Evolutionary conservation across 139 green algal species (phyloP).

Genomic region (Chlorella vulgaris): DNA sequence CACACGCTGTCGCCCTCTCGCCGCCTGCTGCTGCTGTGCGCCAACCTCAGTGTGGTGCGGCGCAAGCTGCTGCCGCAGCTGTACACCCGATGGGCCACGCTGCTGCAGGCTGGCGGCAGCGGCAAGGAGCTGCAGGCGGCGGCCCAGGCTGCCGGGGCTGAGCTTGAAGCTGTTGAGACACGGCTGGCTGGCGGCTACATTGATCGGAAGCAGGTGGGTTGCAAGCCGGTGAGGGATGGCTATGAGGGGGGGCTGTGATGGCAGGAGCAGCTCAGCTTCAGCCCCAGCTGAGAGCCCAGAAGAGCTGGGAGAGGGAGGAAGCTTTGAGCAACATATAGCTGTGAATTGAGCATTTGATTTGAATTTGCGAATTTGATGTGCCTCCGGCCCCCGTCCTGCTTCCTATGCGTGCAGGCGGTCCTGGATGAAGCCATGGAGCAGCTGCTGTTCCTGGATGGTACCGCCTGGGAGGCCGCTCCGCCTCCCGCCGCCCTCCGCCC

Average conservation of each 20-base stretch:
- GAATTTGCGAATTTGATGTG: too few species aligned
- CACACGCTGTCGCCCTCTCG: not conserved
- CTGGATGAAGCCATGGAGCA: slow-evolving; percentile 33
- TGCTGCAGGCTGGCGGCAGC: slow-evolving; percentile 11
- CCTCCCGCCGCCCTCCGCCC: slow-evolving; percentile 31
- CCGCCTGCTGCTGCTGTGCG: slow-evolving; percentile 21
- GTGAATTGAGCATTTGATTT: too few species aligned
- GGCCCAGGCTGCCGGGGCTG: not conserved
- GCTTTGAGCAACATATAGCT: too few species aligned
- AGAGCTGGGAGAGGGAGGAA: too few species aligned
- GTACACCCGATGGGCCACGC: not conserved
- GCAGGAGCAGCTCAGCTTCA: too few species aligned
- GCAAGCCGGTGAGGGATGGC: not conserved
- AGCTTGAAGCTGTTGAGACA: slow-evolving; percentile 23
- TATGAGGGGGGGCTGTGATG: not conserved
- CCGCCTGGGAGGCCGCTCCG: slow-evolving; percentile 19
- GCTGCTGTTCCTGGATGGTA: slow-evolving; percentile 42
- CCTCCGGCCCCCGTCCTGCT: too few species aligned
- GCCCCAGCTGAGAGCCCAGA: too few species aligned
- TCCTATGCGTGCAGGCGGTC: not conserved
- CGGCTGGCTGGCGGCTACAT: slow-evolving; percentile 5
- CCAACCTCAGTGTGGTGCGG: slow-evolving; percentile 6
- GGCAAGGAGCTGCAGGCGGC: slow-evolving; percentile 22
- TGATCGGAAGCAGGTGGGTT: slow-evolving; percentile 12
- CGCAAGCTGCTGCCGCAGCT: slow-evolving; percentile 17